Evolutionary conservation across 257 asterid genomes (phyloP), one percentile per base, ranked within the genome.

Genomic region (Phtheirospermum japonicum): DNA sequence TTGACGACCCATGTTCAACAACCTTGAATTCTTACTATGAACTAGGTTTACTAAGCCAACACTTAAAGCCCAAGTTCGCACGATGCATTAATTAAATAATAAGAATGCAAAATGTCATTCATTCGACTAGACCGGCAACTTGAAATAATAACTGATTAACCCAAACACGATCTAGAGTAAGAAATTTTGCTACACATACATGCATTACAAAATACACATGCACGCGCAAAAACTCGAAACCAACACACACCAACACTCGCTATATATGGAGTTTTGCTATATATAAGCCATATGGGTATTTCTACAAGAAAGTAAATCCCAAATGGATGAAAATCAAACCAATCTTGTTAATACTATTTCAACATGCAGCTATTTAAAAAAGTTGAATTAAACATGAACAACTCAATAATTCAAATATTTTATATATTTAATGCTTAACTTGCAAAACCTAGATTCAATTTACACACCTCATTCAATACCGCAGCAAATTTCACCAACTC

Each of bases 361-460:
- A 57, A 72, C 65, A 72, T 77, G 69, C 73, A 72, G 65, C 66
- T 17, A 62, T 53, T 57, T 63, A 45, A 65, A 61, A 71, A 68
- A n/a, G 61, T 57, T 56, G 12, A 68, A 32, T 14, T 32, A 57
- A 57, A 57, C 20, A 46, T 55, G 8, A 58, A 64, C 64, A 55
- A 33, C 12, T 33, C 6, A 32, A 51, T 17, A 67, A 43, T 50
- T 16, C 30, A 59, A 53, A n/a, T n/a, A n/a, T n/a, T n/a, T n/a
- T n/a, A n/a, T n/a, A n/a, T n/a, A n/a, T n/a, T n/a, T n/a, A 63
- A 37, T 16, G 14, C 64, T 52, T 2, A 60, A 48, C 51, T 63
- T 37, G 16, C 49, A 45, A 43, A 33, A 64, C 14, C 55, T 64
- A 56, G 67, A 77, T 59, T 51, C 52, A 40, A 4, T 54, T 13